Percentiles rank a stretch among this genome's conserved stretches.
These are phyloP conservation scores for Pythium insidiosum DNA, from an alignment of 352 stramenopile genomes.

Conservation along the genomic window DNA sequence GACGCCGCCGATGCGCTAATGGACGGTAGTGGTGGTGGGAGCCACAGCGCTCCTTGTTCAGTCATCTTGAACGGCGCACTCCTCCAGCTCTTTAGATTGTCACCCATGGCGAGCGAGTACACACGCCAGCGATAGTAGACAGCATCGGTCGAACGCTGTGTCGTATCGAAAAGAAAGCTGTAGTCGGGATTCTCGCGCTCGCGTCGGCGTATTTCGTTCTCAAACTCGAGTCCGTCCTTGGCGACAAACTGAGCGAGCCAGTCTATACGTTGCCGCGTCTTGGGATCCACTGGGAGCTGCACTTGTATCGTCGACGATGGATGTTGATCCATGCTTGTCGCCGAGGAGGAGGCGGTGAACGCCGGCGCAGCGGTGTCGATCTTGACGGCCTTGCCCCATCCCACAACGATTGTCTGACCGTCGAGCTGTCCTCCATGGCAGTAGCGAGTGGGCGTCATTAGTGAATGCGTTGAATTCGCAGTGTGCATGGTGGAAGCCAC, in stretches of 20 bases:
- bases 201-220: constrained; percentile 42
- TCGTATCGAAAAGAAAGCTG: constrained; percentile 41
- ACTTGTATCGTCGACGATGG: constrained; percentile 13
- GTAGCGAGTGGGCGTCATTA: no score
- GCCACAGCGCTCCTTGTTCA: constrained; percentile 39
- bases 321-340: no score
- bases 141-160: constrained; percentile 19
- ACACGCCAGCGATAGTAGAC: constrained; percentile 75
- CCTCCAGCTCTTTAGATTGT: constrained; percentile 34
- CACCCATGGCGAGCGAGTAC: constrained; percentile 64
- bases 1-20: no score
- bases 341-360: no score
- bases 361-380: constrained; percentile 27
- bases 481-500: no score
- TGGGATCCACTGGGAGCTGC: constrained; percentile 23
- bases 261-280: constrained; percentile 28
- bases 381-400: constrained; percentile 77
- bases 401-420: constrained; percentile 65
- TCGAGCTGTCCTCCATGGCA: constrained; percentile 37
- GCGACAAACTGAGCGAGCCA: constrained; percentile 52
- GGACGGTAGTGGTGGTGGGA: constrained; percentile 32
- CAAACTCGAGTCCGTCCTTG: constrained; percentile 54
- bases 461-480: no score
- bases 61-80: constrained; percentile 61
- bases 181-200: constrained; percentile 42